Conservation (phyloP, 2,329 filamentous ascomycete genomes). For the Ilyonectria mors-panacis region DNA sequence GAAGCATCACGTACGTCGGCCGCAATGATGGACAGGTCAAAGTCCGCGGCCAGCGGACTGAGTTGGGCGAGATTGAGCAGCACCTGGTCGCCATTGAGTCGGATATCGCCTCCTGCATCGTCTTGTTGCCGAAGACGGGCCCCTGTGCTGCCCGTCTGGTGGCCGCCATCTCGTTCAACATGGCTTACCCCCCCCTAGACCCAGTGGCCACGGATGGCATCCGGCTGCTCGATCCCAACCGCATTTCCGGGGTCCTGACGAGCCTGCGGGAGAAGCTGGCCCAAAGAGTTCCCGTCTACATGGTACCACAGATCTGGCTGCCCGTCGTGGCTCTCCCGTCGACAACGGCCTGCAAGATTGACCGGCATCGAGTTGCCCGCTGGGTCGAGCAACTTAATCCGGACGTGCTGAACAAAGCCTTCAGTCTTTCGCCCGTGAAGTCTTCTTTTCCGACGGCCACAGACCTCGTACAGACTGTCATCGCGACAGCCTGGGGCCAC, state of each 20-base stretch:
- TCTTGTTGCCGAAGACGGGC: constrained; percentile 8
- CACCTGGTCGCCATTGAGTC: not conserved
- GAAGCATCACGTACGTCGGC: not conserved
- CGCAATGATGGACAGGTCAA: constrained; percentile 10
- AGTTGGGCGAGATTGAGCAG: constrained; percentile 6
- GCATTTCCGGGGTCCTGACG: not conserved
- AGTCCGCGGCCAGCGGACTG: constrained; percentile 1
- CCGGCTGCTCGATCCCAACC: not conserved
- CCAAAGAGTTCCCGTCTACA: not conserved
- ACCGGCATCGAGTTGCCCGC: constrained; percentile 1
- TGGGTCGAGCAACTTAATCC: constrained; percentile 4
- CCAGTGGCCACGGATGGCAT: not conserved
- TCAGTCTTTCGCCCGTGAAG: not conserved
- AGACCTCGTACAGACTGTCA: not conserved
- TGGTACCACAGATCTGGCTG: constrained; percentile 1
- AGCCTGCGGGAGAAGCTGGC: not conserved
- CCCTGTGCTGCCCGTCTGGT: constrained; percentile 15
- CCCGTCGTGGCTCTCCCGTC: not conserved
- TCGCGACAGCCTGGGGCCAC: constrained; percentile 1
- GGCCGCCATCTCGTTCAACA: constrained; percentile 2
- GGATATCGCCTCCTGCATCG: constrained; percentile 1
- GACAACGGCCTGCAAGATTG: not conserved
- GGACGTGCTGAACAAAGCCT: not conserved
- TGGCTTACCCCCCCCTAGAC: not conserved
- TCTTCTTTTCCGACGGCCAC: constrained; percentile 1